Percentiles rank a stretch among this genome's conserved stretches.
phyloP scores from a whole-genome alignment of 352 stramenopile species.

The Chrysophaeum taylorii region DNA sequence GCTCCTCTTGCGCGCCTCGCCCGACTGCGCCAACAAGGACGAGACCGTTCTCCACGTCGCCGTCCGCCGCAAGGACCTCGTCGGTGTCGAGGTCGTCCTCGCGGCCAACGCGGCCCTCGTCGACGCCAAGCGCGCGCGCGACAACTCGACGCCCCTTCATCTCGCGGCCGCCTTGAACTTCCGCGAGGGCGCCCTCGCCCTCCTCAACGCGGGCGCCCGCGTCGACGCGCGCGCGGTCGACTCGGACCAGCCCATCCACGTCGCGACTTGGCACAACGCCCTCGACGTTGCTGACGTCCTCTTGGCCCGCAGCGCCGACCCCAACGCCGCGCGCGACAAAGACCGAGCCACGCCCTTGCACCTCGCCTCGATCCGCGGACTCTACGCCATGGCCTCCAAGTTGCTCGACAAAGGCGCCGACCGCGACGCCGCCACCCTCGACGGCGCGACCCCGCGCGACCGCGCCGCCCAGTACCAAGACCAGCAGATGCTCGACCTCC shows the following conservation, averaged over 20 bases:
- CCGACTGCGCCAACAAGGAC: background rate
- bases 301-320: background rate
- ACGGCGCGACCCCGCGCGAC: background rate
- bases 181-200: background rate
- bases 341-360: background rate
- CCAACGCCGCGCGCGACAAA: background rate
- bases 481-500: background rate
- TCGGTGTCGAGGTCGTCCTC: background rate
- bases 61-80: background rate
- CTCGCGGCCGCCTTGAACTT: background rate
- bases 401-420: constrained; percentile 7
- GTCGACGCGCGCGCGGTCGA: background rate
- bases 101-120: background rate
- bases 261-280: background rate
- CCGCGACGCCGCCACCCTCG: background rate
- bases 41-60: background rate
- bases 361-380: background rate
- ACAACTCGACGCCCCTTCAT: constrained; percentile 2
- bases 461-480: background rate
- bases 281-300: background rate
- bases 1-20: too few species aligned
- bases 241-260: background rate
- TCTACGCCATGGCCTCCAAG: background rate
- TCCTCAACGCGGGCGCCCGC: background rate
- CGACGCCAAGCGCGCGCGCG: background rate